Evolutionary conservation across 768 basidiomycete species (phyloP).

Genomic region (Tylopilus subfusipes): DNA sequence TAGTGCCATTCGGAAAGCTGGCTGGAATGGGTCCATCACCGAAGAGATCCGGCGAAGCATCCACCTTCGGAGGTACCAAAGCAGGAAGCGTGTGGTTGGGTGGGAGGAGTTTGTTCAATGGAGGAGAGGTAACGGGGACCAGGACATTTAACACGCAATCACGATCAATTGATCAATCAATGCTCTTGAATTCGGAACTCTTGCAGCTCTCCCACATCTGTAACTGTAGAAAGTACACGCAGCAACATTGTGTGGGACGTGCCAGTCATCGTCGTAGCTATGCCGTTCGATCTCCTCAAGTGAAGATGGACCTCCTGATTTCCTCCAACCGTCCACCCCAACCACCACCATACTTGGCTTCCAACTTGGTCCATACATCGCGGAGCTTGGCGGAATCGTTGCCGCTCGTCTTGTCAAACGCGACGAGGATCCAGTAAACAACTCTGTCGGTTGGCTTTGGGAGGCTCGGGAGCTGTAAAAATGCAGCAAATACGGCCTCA

Average conservation of each 20-base stretch:
- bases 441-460: conserved; percentile 42
- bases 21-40: conserved; percentile 78
- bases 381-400: conserved; percentile 49
- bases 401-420: conserved; percentile 59
- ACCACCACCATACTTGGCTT: conserved; percentile 47
- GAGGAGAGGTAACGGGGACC: conserved; percentile 52
- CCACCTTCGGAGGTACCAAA: conserved; percentile 80
- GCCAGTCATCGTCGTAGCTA: not conserved
- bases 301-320: conserved; percentile 42
- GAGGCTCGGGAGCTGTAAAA: conserved; percentile 52
- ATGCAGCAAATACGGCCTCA: conserved; percentile 53
- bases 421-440: conserved; percentile 66
- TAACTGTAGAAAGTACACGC: conserved; percentile 2
- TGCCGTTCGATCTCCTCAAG: not conserved
- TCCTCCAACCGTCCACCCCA: conserved; percentile 44
- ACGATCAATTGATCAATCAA: not conserved
- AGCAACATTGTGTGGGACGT: not conserved
- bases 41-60: conserved; percentile 78
- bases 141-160: conserved; percentile 24
- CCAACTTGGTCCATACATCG: conserved; percentile 53
- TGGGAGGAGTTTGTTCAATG: conserved; percentile 80
- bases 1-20: conserved; percentile 91
- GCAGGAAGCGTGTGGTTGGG: conserved; percentile 57
- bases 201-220: conserved; percentile 9
- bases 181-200: not conserved